Conservation (phyloP, 495 filamentous ascomycete species). For the Clohesyomyces aquaticus region DNA sequence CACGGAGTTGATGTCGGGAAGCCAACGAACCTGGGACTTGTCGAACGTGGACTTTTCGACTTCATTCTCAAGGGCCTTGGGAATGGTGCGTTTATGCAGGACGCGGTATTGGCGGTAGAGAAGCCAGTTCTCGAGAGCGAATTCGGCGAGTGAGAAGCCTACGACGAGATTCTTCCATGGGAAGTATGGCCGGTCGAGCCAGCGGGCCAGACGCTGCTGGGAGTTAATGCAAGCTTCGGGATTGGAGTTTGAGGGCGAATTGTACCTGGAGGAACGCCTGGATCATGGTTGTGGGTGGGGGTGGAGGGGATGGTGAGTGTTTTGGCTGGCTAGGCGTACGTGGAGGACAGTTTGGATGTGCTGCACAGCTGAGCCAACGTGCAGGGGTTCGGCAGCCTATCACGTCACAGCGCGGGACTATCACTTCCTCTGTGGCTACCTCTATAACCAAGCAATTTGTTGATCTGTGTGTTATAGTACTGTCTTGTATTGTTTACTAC, state of each 20-base stretch:
- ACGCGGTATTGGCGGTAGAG: constrained; percentile 85
- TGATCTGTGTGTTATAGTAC: too few relatives aligned
- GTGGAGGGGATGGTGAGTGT: constrained; percentile 1
- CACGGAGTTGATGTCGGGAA: neutral
- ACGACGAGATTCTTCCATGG: constrained; percentile 97
- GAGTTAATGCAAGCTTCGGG: constrained; percentile 3
- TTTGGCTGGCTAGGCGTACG: constrained; percentile 10
- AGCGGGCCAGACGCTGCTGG: constrained; percentile 76
- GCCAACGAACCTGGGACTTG: constrained; percentile 82
- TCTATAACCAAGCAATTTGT: too few relatives aligned
- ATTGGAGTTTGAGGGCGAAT: neutral
- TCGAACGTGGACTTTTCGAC: constrained; percentile 90
- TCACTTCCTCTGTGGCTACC: too few relatives aligned
- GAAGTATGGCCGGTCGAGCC: constrained; percentile 88
- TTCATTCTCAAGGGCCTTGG: constrained; percentile 81
- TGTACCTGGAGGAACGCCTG: constrained; percentile 44
- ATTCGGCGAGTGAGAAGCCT: constrained; percentile 88
- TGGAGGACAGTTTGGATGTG: constrained; percentile 32
- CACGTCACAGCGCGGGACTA: too few relatives aligned
- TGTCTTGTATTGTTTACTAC: too few relatives aligned
- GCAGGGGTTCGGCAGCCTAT: constrained; percentile 12
- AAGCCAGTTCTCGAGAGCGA: constrained; percentile 81
- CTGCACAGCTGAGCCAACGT: constrained; percentile 25
- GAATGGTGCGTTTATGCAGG: constrained; percentile 74
- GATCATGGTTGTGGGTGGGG: constrained; percentile 33